These are phyloP conservation scores for Onygenales sp. DNA, from an alignment of 2,329 filamentous ascomycete species.

Conservation along the genomic window DNA sequence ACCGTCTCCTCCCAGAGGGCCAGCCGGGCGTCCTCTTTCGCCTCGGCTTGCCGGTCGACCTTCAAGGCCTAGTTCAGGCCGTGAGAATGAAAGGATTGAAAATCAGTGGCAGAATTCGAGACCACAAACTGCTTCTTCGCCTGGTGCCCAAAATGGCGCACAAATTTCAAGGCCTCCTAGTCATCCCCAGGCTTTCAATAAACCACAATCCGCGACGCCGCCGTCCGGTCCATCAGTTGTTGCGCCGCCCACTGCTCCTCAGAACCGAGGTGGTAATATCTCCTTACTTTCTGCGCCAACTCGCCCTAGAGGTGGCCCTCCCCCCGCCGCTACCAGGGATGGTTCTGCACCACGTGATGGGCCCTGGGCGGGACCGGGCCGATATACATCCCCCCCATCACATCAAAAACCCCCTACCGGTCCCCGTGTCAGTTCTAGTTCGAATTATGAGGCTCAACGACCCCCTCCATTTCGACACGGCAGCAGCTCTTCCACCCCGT, in stretches of 20 bases:
- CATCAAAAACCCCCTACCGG: conserved; percentile 27
- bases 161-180: conserved; percentile 1
- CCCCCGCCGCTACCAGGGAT: not conserved
- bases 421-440: conserved; percentile 22
- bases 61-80: conserved; percentile 6
- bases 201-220: conserved; percentile 18
- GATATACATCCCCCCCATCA: conserved; percentile 22
- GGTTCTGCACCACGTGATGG: conserved; percentile 18
- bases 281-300: conserved; percentile 39
- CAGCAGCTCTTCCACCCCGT: conserved; percentile 25
- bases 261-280: conserved; percentile 28
- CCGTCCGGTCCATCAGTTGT: conserved; percentile 31
- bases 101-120: not conserved
- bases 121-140: not conserved
- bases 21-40: conserved; percentile 4
- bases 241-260: conserved; percentile 24
- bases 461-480: conserved; percentile 27
- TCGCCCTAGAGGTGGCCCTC: conserved; percentile 30
- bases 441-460: conserved; percentile 22
- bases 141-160: not conserved
- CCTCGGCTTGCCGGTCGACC: conserved; percentile 10
- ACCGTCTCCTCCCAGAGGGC: conserved; percentile 8
- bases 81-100: conserved; percentile 4
- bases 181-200: conserved; percentile 22
- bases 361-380: conserved; percentile 23